Conservation (phyloP, 331 rosid species). For the Acacia concinna region DNA sequence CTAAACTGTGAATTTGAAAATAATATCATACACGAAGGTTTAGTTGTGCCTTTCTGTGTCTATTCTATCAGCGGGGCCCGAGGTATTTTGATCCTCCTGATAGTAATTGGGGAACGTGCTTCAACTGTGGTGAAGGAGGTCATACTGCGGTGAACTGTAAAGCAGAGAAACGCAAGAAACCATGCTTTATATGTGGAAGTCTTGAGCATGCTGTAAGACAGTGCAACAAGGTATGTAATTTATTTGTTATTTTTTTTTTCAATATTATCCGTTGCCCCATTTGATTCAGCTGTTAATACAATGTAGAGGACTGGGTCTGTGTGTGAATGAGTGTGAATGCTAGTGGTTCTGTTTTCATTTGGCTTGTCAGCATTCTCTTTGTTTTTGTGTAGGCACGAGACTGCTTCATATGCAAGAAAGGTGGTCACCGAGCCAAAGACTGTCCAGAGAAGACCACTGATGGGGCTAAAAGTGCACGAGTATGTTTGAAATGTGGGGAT, state of each 20-base stretch:
- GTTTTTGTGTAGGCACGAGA: constrained; percentile 51
- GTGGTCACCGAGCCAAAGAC: constrained; percentile 79
- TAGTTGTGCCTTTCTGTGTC: constrained; percentile 46
- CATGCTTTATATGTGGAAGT: constrained; percentile 91
- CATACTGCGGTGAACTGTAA: constrained; percentile 78
- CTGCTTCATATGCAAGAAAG: constrained; percentile 73
- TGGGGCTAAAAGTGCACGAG: constrained; percentile 33
- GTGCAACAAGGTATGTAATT: constrained; percentile 50
- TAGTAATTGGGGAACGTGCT: constrained; percentile 83
- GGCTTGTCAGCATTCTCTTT: neutral
- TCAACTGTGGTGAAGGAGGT: constrained; percentile 89
- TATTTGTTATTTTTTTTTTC: neutral
- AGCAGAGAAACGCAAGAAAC: constrained; percentile 62
- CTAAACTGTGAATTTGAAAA: constrained; percentile 42
- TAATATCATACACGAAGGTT: constrained; percentile 40
- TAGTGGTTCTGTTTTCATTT: neutral
- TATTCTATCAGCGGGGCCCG: constrained; percentile 82
- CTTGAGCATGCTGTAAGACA: constrained; percentile 73
- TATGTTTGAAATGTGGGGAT: constrained; percentile 85
- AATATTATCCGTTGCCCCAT: neutral
- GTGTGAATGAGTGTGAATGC: neutral
- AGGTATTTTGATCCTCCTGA: constrained; percentile 96
- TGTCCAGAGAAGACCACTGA: constrained; percentile 72
- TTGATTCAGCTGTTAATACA: neutral
- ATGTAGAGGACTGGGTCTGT: neutral